phyloP scores from a whole-genome alignment of 192 early-diverging fungal species.

The Linderina pennispora region DNA sequence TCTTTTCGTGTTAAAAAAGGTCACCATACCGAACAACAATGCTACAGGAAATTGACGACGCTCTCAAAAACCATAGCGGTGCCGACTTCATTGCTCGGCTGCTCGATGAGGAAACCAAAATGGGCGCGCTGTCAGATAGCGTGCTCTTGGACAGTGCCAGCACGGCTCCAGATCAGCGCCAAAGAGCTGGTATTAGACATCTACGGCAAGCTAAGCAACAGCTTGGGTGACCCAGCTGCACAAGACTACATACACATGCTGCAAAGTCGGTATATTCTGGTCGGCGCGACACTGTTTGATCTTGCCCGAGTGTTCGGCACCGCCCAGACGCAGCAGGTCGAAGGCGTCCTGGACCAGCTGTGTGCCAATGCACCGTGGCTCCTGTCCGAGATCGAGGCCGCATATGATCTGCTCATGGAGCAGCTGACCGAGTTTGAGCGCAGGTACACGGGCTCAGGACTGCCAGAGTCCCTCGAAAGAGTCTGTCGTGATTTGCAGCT shows the following conservation, averaged over 20 bases:
- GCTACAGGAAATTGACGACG: conserved; percentile 1
- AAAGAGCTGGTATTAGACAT: conserved; percentile 16
- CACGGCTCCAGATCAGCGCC: not conserved
- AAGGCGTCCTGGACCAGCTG: conserved; percentile 31
- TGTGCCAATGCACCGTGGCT: conserved; percentile 44
- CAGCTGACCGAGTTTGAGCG: conserved; percentile 44
- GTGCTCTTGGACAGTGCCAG: conserved; percentile 7
- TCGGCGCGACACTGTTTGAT: conserved; percentile 50
- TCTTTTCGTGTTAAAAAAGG: not conserved
- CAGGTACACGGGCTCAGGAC: conserved; percentile 32
- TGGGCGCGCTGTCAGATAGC: conserved; percentile 9
- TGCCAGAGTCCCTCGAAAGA: not conserved
- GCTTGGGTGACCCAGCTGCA: conserved; percentile 20
- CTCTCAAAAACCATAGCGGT: conserved; percentile 19
- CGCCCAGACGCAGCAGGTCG: conserved; percentile 31
- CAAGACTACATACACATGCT: conserved; percentile 16
- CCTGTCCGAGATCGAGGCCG: conserved; percentile 38
- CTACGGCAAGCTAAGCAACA: conserved; percentile 28
- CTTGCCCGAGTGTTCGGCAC: conserved; percentile 42
- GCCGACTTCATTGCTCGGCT: conserved; percentile 19
- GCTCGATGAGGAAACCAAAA: conserved; percentile 7
- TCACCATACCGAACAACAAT: no score
- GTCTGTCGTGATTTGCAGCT: conserved; percentile 16
- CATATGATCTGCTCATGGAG: conserved; percentile 41
- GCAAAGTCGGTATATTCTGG: conserved; percentile 25